Evolutionary conservation across 257 asterid genomes (phyloP).

Genomic region (Craterostigma plantagineum): DNA sequence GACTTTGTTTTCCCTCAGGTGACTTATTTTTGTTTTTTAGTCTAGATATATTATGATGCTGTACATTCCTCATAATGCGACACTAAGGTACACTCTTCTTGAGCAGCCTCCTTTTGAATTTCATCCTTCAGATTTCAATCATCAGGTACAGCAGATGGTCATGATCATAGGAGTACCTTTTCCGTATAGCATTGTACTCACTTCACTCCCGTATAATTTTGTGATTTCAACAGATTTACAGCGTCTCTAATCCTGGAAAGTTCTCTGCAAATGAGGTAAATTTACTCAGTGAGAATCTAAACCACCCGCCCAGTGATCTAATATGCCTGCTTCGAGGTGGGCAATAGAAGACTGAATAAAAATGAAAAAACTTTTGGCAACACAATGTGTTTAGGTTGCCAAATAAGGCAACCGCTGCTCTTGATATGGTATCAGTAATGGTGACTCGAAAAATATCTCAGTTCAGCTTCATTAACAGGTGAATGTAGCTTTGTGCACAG

Average conservation of each 20-base stretch:
- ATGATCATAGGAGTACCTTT: not conserved
- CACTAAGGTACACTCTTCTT: conserved; percentile 10
- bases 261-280: conserved; percentile 70
- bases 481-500: conserved; percentile 71
- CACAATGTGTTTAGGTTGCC: not conserved
- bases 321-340: too few species aligned
- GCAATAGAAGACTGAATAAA: too few species aligned
- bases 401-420: not conserved
- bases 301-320: too few species aligned
- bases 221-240: conserved; percentile 37
- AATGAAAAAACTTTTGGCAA: too few species aligned
- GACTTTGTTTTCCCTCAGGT: conserved; percentile 95
- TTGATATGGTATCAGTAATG: not conserved
- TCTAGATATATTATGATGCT: conserved; percentile 1
- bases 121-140: conserved; percentile 24
- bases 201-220: conserved; percentile 5
- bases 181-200: conserved; percentile 2
- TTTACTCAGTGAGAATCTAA: too few species aligned
- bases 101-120: conserved; percentile 79
- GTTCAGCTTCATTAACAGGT: conserved; percentile 27
- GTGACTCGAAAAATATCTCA: not conserved
- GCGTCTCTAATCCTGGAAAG: conserved; percentile 77
- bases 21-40: conserved; percentile 7
- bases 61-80: not conserved
- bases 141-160: conserved; percentile 41